phyloP scores from a whole-genome alignment of 1,284 basidiomycete species.

The Trametes pubescens region DNA sequence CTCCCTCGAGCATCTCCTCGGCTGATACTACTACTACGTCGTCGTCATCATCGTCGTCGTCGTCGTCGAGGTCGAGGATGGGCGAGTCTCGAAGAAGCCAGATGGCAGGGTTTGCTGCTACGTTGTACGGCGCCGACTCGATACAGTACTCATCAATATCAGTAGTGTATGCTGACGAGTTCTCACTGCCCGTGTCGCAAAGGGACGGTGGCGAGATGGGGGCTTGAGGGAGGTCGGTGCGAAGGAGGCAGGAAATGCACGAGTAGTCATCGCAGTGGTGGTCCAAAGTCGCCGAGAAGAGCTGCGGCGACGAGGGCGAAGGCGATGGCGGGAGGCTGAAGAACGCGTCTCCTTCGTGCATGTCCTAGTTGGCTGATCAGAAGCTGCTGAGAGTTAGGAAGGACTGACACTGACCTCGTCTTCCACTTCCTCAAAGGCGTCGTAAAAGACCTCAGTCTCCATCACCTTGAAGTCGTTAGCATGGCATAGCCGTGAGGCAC shows the following conservation, averaged over 20 bases:
- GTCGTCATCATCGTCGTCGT: constrained; percentile 10
- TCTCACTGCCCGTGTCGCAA: not conserved
- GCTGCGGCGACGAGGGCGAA: not conserved
- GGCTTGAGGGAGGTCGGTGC: not conserved
- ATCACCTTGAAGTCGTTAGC: not conserved
- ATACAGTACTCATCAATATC: not conserved
- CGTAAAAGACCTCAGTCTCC: not conserved
- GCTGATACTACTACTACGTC: not conserved
- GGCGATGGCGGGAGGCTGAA: constrained; percentile 12
- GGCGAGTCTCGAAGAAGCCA: too few species aligned
- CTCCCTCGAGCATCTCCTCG: constrained; percentile 1
- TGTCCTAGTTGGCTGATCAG: not conserved
- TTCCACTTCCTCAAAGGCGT: not conserved
- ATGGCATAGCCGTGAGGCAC: not conserved
- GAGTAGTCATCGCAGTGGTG: too few species aligned
- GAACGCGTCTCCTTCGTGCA: not conserved
- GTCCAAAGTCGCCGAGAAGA: not conserved
- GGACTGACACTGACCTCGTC: not conserved
- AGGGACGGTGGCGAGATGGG: not conserved
- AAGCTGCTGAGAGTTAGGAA: not conserved
- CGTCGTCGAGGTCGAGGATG: not conserved
- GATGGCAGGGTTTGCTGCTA: not conserved
- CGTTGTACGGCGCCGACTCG: not conserved
- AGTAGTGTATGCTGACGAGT: not conserved
- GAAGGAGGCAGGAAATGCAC: too few species aligned